Conservation (phyloP, 1,284 basidiomycete species). For the Serendipita sp. region DNA sequence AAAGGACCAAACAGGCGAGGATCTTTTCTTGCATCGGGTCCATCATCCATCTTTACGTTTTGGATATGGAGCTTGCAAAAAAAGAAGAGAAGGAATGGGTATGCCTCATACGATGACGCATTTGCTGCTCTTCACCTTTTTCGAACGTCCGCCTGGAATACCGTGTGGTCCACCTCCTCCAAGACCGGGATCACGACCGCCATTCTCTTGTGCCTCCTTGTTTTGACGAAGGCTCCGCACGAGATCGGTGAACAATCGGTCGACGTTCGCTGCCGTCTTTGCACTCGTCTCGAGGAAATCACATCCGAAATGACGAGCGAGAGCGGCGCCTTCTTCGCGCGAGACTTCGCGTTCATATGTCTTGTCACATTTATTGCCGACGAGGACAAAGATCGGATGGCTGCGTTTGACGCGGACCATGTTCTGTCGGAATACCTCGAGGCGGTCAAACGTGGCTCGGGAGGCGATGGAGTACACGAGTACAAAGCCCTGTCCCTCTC, state of each 20-base stretch:
- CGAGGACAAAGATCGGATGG: constrained; percentile 73
- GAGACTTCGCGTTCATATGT: constrained; percentile 75
- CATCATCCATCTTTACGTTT: not conserved
- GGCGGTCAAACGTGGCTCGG: constrained; percentile 83
- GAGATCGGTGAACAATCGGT: constrained; percentile 81
- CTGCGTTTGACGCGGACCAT: constrained; percentile 88
- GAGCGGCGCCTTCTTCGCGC: constrained; percentile 70
- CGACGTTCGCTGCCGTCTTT: constrained; percentile 90
- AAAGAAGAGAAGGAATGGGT: not conserved
- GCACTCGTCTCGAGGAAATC: constrained; percentile 95
- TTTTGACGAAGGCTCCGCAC: constrained; percentile 68
- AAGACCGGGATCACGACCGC: constrained; percentile 12
- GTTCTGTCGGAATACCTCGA: constrained; percentile 89
- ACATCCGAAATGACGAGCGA: constrained; percentile 82
- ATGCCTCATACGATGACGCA: constrained; percentile 23
- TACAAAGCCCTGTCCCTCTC: constrained; percentile 97
- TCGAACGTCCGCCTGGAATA: constrained; percentile 11
- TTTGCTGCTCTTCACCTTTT: constrained; percentile 21
- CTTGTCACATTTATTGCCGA: constrained; percentile 88
- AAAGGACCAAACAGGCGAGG: not conserved
- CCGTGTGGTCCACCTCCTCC: constrained; percentile 7
- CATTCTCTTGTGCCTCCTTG: constrained; percentile 7
- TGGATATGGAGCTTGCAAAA: not conserved
- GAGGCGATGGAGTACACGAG: constrained; percentile 98
- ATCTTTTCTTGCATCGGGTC: not conserved